A percentile compares a stretch with the other conserved stretches of the same genome.
Evolutionary conservation across 2,329 filamentous ascomycete genomes (phyloP).

Genomic region (Trematosphaeria pertusa): DNA sequence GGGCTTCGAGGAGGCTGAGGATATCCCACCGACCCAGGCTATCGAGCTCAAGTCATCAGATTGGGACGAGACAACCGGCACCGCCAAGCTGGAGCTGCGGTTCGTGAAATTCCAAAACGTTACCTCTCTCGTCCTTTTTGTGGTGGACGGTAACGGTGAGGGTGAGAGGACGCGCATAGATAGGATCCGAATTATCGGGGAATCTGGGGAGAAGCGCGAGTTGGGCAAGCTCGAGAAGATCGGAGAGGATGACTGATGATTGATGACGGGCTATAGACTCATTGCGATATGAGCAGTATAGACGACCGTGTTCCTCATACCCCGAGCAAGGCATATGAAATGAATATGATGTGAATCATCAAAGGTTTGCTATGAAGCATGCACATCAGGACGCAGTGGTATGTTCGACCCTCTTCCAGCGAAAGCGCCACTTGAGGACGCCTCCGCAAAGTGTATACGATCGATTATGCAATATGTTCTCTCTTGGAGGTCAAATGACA

Average conservation of each 20-base stretch:
- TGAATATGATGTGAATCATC: too few relatives aligned
- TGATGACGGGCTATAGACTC: too few relatives aligned
- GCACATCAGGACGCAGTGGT: too few relatives aligned
- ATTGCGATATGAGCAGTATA: too few relatives aligned
- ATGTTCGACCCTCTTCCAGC: constrained; percentile 64
- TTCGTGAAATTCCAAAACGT: constrained; percentile 99
- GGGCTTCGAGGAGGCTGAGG: constrained; percentile 93
- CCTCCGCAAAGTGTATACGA: constrained; percentile 50
- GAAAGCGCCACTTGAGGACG: constrained; percentile 45
- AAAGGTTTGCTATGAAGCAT: too few relatives aligned
- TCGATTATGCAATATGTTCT: constrained; percentile 73
- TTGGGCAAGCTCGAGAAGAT: constrained; percentile 97
- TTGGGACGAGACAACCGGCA: constrained; percentile 68
- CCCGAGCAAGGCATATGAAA: too few relatives aligned
- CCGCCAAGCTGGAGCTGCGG: constrained; percentile 67
- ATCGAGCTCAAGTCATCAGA: constrained; percentile 77
- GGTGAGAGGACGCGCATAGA: constrained; percentile 87
- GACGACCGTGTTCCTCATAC: background rate
- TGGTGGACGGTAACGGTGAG: constrained; percentile 80
- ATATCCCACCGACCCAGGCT: constrained; percentile 79
- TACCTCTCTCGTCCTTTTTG: constrained; percentile 83
- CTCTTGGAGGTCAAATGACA: constrained; percentile 82
- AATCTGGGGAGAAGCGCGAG: constrained; percentile 88
- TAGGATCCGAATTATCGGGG: constrained; percentile 80
- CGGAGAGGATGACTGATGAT: constrained; percentile 65